Evolutionary conservation across 169 alveolate genomes (phyloP), one percentile per base, ranked within the genome.

Genomic region (Toxoplasma gondii): DNA sequence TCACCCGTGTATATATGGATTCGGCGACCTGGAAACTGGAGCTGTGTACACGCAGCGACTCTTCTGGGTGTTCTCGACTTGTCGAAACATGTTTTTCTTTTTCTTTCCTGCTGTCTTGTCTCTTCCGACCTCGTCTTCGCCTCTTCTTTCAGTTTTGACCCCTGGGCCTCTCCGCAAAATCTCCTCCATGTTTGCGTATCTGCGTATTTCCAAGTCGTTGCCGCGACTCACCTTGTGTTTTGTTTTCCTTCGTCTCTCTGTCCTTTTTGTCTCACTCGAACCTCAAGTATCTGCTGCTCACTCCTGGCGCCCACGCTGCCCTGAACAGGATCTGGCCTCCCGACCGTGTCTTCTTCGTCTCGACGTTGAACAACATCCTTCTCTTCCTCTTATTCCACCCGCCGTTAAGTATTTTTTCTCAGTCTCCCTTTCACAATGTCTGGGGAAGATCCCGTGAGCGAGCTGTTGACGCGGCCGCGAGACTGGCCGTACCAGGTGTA

Each of bases 401-500:
- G 29, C 41, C 91, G 41, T 34, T 70, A 22, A 22, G 64, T 34
- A 5, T 70, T 19, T 84, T 39, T 45, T 7, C 88, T 4, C 22
- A 49, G 58, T 49, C 12, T 49, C 49, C 45, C 88, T 22, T 41
- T 22, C 24, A 29, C 43, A 7, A 22, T 41, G 36, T 45, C 70
- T 84, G 41, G 4, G 58, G 12, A 49, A 12, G 58, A 49, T 4
- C 22, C 64, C 38, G 81, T 17, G 9, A 80, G 49, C 45, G 92
- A n/a, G 41, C 0, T n/a, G 58, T 10, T 24, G 81, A 34, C 45
- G 80, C 19, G 31, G 92, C n/a, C 92, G 31, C 49, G 4, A 49
- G 36, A 29, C 69, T 93, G 95, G 95, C 69, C 93, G 29, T 90
- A 80, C 81, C 95, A 93, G 91, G 69, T 91, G 5, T 93, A 93